These are phyloP conservation scores for Mucor sp. DNA, from an alignment of 371 early-diverging fungal genomes.

Conservation along the genomic window DNA sequence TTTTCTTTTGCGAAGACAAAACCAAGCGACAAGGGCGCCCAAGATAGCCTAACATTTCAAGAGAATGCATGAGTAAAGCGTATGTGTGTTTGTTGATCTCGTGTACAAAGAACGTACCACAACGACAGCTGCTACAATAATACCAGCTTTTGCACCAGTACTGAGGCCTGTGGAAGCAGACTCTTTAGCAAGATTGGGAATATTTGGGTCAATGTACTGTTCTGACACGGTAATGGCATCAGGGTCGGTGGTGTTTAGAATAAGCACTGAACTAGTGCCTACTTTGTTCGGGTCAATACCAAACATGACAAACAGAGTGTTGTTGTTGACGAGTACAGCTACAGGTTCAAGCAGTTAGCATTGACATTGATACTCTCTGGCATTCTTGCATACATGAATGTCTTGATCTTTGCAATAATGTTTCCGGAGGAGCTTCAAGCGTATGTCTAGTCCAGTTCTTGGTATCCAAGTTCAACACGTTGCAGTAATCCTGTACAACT, in stretches of 20 bases:
- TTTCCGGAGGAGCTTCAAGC: neutral
- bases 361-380: too few relatives aligned
- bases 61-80: neutral
- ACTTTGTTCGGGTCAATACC: conserved; percentile 1
- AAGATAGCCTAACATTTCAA: neutral
- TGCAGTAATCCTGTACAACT: conserved; percentile 2
- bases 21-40: neutral
- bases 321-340: conserved; percentile 1
- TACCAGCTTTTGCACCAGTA: conserved; percentile 1
- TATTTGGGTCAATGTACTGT: neutral
- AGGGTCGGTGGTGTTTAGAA: conserved; percentile 3
- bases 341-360: neutral
- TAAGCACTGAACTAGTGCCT: neutral
- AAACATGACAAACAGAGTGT: conserved; percentile 1
- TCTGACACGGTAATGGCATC: neutral
- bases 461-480: neutral
- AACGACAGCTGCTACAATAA: conserved; percentile 1
- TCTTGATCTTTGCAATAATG: neutral
- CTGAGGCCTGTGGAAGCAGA: neutral
- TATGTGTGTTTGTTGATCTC: neutral
- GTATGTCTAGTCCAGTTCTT: neutral
- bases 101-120: neutral
- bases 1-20: neutral
- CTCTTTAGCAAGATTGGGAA: neutral
- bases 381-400: conserved; percentile 2